phyloP scores from a whole-genome alignment of 148 eudicot genomes.

The Cornus florida region DNA sequence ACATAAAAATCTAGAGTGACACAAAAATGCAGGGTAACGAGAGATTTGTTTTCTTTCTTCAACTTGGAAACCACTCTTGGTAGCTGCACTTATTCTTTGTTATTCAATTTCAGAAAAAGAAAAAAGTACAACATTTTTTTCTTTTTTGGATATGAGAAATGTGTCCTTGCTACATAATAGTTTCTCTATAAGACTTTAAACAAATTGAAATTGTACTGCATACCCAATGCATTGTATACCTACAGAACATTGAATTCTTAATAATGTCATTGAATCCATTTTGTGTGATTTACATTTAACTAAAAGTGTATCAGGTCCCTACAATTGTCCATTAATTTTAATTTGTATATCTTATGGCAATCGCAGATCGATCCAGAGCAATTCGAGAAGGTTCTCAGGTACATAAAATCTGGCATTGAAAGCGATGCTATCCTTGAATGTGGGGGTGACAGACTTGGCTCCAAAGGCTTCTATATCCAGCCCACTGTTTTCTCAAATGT shows the following conservation, averaged over 20 bases:
- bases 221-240: background rate
- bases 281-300: too few species aligned
- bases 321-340: background rate
- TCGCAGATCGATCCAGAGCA: conserved; percentile 80
- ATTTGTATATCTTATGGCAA: background rate
- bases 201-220: background rate
- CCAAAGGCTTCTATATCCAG: conserved; percentile 78
- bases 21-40: too few species aligned
- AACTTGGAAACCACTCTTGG: too few species aligned
- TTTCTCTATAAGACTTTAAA: background rate
- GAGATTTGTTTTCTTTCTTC: too few species aligned
- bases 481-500: conserved; percentile 96
- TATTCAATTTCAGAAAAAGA: too few species aligned
- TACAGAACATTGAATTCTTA: background rate
- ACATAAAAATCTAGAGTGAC: background rate
- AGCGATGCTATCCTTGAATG: conserved; percentile 90
- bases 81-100: too few species aligned
- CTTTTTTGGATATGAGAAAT: too few species aligned
- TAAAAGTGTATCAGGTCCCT: background rate
- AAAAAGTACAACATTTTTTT: too few species aligned
- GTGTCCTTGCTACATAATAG: too few species aligned
- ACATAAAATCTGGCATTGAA: conserved; percentile 72
- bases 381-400: conserved; percentile 72
- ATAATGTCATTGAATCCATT: too few species aligned
- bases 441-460: conserved; percentile 75